Evolutionary conservation across 2,329 filamentous ascomycete genomes (phyloP).

Genomic region (Colletotrichum tropicale): DNA sequence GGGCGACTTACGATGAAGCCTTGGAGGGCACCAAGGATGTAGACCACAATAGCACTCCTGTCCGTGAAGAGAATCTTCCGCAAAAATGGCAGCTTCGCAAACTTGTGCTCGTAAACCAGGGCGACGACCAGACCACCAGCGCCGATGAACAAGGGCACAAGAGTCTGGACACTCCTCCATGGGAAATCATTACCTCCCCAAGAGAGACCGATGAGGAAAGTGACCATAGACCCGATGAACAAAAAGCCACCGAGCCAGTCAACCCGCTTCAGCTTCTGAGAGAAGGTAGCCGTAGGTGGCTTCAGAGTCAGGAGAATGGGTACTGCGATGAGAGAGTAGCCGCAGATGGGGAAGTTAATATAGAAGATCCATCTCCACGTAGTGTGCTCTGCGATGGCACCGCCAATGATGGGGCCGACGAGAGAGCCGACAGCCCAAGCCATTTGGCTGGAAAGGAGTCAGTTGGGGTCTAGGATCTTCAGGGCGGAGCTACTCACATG

Average conservation of each 20-base stretch:
- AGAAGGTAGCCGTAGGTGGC: slow-evolving; percentile 32
- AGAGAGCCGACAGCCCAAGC: slow-evolving; percentile 45
- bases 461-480: not conserved
- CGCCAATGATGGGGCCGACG: slow-evolving; percentile 43
- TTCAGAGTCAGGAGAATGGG: slow-evolving; percentile 46
- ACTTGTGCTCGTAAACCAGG: slow-evolving; percentile 38
- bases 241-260: slow-evolving; percentile 52
- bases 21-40: slow-evolving; percentile 33
- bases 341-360: slow-evolving; percentile 49
- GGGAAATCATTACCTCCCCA: slow-evolving; percentile 48
- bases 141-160: slow-evolving; percentile 49
- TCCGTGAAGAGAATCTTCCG: slow-evolving; percentile 32
- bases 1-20: slow-evolving; percentile 34
- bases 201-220: slow-evolving; percentile 51
- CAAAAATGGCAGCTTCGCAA: slow-evolving; percentile 35
- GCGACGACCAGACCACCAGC: slow-evolving; percentile 40
- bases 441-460: slow-evolving; percentile 24
- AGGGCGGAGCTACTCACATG: slow-evolving; percentile 28
- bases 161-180: slow-evolving; percentile 43
- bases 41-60: slow-evolving; percentile 30
- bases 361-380: slow-evolving; percentile 56
- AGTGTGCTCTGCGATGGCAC: slow-evolving; percentile 35
- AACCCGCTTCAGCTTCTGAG: slow-evolving; percentile 39
- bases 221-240: slow-evolving; percentile 46
- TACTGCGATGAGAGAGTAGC: slow-evolving; percentile 40